These are phyloP conservation scores for Elsinoe necatrix DNA, from an alignment of 2,329 filamentous ascomycete genomes.

Conservation along the genomic window DNA sequence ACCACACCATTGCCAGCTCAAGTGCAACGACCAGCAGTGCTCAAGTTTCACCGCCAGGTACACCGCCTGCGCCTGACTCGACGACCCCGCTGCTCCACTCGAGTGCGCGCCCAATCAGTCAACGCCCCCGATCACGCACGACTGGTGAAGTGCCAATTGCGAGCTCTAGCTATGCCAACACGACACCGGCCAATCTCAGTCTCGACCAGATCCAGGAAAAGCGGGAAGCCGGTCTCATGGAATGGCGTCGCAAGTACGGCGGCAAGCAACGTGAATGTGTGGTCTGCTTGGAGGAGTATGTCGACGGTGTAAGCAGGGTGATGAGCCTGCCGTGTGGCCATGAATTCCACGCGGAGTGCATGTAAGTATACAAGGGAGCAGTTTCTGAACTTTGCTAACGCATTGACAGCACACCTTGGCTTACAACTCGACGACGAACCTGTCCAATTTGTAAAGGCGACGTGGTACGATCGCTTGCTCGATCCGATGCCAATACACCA, in stretches of 20 bases:
- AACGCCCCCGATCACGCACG: constrained; percentile 55
- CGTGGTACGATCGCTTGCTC: constrained; percentile 56
- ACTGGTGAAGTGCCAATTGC: constrained; percentile 49
- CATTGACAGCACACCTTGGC: constrained; percentile 72
- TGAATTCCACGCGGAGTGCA: constrained; percentile 97
- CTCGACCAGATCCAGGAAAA: constrained; percentile 44
- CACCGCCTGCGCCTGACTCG: constrained; percentile 26
- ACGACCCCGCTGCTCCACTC: constrained; percentile 70
- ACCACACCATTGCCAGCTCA: constrained; percentile 69
- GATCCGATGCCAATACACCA: constrained; percentile 16
- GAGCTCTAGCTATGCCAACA: constrained; percentile 21
- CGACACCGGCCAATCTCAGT: constrained; percentile 22
- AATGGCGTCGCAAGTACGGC: constrained; percentile 51
- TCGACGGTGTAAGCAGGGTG: constrained; percentile 85
- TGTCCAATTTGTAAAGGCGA: constrained; percentile 98
- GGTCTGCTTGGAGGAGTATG: constrained; percentile 91
- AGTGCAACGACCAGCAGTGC: constrained; percentile 46
- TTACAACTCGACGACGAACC: constrained; percentile 89
- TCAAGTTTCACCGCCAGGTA: constrained; percentile 20
- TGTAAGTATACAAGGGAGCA: constrained; percentile 53
- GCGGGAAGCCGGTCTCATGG: constrained; percentile 40
- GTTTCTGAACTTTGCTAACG: not conserved
- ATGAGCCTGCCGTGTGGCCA: constrained; percentile 98
- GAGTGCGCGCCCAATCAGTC: constrained; percentile 34
- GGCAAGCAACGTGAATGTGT: constrained; percentile 77